phyloP scores from a whole-genome alignment of 1,284 basidiomycete genomes.

The Cutaneotrichosporon cavernicola region DNA sequence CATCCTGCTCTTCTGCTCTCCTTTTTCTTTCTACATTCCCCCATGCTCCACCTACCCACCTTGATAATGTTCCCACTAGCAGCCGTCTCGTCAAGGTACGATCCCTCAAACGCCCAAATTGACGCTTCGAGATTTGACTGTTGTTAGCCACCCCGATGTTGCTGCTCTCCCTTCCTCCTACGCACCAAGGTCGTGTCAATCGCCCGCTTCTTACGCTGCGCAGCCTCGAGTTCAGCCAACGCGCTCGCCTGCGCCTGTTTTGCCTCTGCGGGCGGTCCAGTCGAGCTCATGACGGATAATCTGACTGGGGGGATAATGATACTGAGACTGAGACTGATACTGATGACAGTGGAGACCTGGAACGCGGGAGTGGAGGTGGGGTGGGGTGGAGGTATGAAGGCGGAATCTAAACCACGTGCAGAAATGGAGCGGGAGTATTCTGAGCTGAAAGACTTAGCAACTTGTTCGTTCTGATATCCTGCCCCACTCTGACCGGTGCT shows the following conservation, averaged over 20 bases:
- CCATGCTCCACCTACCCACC: constrained; percentile 28
- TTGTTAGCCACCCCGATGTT: not conserved
- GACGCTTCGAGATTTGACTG: constrained; percentile 55
- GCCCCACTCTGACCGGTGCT: not conserved
- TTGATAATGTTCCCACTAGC: constrained; percentile 54
- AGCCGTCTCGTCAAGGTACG: constrained; percentile 54
- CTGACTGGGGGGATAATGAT: no score
- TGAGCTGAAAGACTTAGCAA: not conserved
- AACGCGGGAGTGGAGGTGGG: not conserved
- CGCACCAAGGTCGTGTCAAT: constrained; percentile 44
- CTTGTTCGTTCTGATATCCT: not conserved
- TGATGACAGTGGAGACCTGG: not conserved
- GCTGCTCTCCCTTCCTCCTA: constrained; percentile 3
- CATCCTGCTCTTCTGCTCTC: not conserved
- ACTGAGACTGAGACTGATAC: not conserved
- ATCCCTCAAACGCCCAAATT: constrained; percentile 57
- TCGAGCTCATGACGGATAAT: constrained; percentile 35
- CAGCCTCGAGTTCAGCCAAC: constrained; percentile 45
- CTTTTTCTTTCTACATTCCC: not conserved
- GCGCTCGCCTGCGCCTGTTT: constrained; percentile 49
- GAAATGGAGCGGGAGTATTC: not conserved
- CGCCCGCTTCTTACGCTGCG: constrained; percentile 41
- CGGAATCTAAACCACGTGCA: not conserved
- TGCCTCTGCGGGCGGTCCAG: constrained; percentile 49
- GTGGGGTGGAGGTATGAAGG: not conserved